Evolutionary conservation across 2,329 filamentous ascomycete species (phyloP).

Genomic region (Colletotrichum simmondsii): DNA sequence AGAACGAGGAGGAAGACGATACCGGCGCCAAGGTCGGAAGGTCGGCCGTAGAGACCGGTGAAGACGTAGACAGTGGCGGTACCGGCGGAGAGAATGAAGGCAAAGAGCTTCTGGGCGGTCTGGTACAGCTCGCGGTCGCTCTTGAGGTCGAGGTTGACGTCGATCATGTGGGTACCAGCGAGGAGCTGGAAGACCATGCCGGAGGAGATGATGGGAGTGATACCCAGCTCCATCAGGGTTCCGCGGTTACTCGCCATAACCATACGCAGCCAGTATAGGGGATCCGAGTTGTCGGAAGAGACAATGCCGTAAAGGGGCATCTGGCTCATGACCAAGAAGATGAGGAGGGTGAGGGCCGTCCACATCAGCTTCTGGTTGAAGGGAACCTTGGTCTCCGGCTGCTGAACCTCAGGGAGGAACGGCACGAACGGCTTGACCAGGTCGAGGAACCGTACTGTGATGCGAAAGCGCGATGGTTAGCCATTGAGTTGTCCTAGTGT

Average conservation of each 20-base stretch:
- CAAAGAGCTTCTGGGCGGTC: conserved; percentile 98
- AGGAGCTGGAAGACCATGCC: conserved; percentile 99
- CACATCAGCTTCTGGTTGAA: conserved; percentile 99
- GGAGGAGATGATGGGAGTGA: conserved; percentile 98
- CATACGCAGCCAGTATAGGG: conserved; percentile 99
- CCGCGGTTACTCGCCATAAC: conserved; percentile 99
- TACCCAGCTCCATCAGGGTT: conserved; percentile 95
- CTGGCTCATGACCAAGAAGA: conserved; percentile 99
- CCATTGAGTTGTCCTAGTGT: conserved; percentile 7
- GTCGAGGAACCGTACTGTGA: conserved; percentile 97
- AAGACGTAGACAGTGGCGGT: conserved; percentile 99
- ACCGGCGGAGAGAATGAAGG: conserved; percentile 96
- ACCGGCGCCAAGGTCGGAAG: conserved; percentile 95
- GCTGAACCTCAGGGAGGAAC: conserved; percentile 98
- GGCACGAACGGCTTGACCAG: conserved; percentile 99
- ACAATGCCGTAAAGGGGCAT: conserved; percentile 99
- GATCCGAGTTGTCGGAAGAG: conserved; percentile 97
- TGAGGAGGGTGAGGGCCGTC: conserved; percentile 92
- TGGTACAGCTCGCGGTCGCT: conserved; percentile 99
- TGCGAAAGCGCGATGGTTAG: conserved; percentile 18
- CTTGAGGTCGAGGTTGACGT: conserved; percentile 99
- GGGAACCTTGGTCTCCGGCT: conserved; percentile 97
- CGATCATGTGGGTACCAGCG: conserved; percentile 98
- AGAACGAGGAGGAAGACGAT: conserved; percentile 98
- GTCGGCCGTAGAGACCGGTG: conserved; percentile 96